phyloP scores from a whole-genome alignment of 225 moss, liverwort and hornwort genomes.

The Marchantia paleacea region DNA sequence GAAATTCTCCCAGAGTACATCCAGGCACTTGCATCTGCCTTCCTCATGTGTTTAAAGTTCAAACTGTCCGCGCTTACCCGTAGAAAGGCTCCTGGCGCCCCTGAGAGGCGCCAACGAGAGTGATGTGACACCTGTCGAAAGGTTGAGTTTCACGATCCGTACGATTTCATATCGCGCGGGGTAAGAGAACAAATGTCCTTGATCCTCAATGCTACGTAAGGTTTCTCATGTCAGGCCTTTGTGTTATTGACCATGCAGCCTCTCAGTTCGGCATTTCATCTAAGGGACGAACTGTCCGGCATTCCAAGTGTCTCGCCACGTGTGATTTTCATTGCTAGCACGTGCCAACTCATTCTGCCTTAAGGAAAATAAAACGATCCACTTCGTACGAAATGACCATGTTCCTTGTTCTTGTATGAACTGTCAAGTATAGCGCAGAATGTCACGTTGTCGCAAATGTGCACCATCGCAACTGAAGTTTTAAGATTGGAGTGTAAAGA shows the following conservation, averaged over 20 bases:
- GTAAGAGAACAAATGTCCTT: not conserved
- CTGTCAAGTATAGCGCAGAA: too few species aligned
- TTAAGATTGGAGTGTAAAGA: too few species aligned
- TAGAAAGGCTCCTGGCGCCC: not conserved
- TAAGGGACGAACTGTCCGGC: not conserved
- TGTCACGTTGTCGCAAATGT: too few species aligned
- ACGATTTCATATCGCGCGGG: not conserved
- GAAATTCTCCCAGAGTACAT: not conserved
- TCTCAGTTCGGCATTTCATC: not conserved
- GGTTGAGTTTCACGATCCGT: not conserved
- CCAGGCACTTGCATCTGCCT: not conserved
- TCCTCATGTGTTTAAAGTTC: not conserved
- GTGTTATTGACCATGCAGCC: not conserved
- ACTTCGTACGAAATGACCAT: too few species aligned
- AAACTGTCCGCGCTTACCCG: not conserved
- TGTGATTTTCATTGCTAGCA: not conserved
- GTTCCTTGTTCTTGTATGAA: too few species aligned
- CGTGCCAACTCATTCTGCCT: not conserved
- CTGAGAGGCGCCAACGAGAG: not conserved
- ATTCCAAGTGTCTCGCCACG: not conserved
- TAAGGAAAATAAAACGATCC: not conserved
- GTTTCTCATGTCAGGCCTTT: not conserved
- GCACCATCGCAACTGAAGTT: too few species aligned
- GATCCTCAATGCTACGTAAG: not conserved
- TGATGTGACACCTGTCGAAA: not conserved